Evolutionary conservation across 1,284 basidiomycete genomes (phyloP), one percentile per base, ranked within the genome.

Genomic region (Pisolithus thermaeus): DNA sequence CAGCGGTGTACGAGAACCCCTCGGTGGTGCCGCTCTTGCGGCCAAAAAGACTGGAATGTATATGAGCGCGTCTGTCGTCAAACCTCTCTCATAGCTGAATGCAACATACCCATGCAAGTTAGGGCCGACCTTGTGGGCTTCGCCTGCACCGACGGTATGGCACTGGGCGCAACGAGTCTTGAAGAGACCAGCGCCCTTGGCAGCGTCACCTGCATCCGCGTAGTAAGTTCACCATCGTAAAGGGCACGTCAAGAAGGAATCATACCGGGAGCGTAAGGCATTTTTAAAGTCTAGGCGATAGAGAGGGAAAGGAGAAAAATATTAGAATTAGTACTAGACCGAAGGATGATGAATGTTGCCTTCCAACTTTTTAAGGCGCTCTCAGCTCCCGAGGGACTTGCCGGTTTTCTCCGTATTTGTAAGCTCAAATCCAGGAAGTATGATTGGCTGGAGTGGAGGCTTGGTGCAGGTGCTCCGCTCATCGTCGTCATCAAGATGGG

Each of bases 131-230:
- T 90, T 90, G 77, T 93, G 80, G 46, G 84, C 77, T 61, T 88
- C 95, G 59, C 91, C 90, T 61, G 81, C 77, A 61, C 79, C 91
- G 62, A 91, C 73, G 60, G 93, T 98, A 75, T 99, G 96, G 79
- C 96, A 99, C 73, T 97, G 94, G 53, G 92, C 92, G 69, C 96
- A 99, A 60, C 95, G 91, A 61, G 92, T 96, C 83, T 92, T 92
- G 86, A 94, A 94, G 69, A 94, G 85, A 70, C 78, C 75, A 67
- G 93, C 93, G 74, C 93, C 93, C 81, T 95, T 96, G 56, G 62
- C 62, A 65, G 84, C 72, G 76, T 96, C 91, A 83, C 94, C 93
- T 93, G 63, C 2, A 11, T 40, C 20, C 32, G 25, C 2, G 22
- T 4, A 18, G 25, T 53, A 27, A 44, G 47, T 46, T 56, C 14